Evolutionary conservation across 176 grass and related monocot species (phyloP), one percentile per base, ranked within the genome.

Genomic region (Carex kokanica): DNA sequence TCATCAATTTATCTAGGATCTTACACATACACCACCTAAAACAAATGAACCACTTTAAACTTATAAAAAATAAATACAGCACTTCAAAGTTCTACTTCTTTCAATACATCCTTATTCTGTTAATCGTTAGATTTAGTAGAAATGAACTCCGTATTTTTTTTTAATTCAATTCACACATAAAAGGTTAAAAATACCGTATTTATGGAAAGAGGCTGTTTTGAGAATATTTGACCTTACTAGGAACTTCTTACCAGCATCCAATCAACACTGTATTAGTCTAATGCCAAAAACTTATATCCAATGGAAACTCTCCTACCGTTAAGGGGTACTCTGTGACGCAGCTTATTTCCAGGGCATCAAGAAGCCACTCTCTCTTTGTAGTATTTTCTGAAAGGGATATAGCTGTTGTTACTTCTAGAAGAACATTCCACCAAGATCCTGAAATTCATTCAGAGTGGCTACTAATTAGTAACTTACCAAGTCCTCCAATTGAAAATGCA

Each of bases 361-460:
- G 80, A 93, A 98, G 91, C 92, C 95, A 98, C 59, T 91, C 91
- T 47, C 86, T 88, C 91, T 88, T 93, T 32, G 88, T 78, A 74
- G 75, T 71, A 54, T 64, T 79, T 59, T 91, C 84, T 83, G 88
- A 83, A 56, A 60, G 84, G 21, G 83, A 89, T 84, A 98, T 71
- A 73, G 91, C 68, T 80, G 79, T 74, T 60, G 88, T 78, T 80
- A 95, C 86, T 57, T 95, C 95, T 83, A 98, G 84, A 81, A 95
- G 86, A 73, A 98, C 88, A 60, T 79, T 93, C 96, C 92, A 98
- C 92, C 89, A 93, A 60, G 86, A 70, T 80, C 82, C 96, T 98
- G 89, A 83, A 88, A 80, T 53, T 31, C 21, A 53, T 75, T 29
- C 23, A 31, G 53, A 75, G 3, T 29, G 23, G 16, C 49, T 80